Evolutionary conservation across 2,329 filamentous ascomycete genomes (phyloP).

Genomic region (Phaeosphaeria sp.): DNA sequence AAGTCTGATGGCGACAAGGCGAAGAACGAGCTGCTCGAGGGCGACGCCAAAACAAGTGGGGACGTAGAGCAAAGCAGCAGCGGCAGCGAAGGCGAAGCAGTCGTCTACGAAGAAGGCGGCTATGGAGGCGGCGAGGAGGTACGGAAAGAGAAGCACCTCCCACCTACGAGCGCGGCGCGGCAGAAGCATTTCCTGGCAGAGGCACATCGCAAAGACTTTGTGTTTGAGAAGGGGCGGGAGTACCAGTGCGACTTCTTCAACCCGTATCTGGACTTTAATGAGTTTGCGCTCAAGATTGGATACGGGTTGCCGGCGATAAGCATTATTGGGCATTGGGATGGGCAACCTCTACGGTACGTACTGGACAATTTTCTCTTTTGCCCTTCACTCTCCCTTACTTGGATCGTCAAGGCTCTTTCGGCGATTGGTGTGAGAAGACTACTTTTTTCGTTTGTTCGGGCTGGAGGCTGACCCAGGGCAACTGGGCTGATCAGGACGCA

Average conservation of each 20-base stretch:
- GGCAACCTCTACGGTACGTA: conserved; percentile 73
- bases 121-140: conserved; percentile 53
- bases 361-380: neutral
- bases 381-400: neutral
- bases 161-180: conserved; percentile 52
- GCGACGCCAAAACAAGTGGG: conserved; percentile 54
- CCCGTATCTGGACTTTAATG: conserved; percentile 86
- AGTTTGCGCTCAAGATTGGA: conserved; percentile 67
- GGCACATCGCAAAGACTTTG: conserved; percentile 62
- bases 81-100: conserved; percentile 61
- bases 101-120: conserved; percentile 62
- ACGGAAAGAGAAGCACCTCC: conserved; percentile 50
- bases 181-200: conserved; percentile 68
- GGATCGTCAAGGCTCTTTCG: conserved; percentile 26
- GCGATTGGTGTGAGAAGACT: too few species aligned
- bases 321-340: conserved; percentile 81
- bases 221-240: conserved; percentile 66
- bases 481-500: conserved; percentile 68
- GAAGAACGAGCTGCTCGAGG: conserved; percentile 20
- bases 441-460: conserved; percentile 37
- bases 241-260: conserved; percentile 84
- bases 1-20: conserved; percentile 44
- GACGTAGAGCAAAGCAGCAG: conserved; percentile 54
- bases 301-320: conserved; percentile 72
- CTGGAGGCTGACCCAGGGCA: conserved; percentile 14